Evolutionary conservation across 1,284 basidiomycete genomes (phyloP), one percentile per base, ranked within the genome.

Genomic region (Malassezia sp.): DNA sequence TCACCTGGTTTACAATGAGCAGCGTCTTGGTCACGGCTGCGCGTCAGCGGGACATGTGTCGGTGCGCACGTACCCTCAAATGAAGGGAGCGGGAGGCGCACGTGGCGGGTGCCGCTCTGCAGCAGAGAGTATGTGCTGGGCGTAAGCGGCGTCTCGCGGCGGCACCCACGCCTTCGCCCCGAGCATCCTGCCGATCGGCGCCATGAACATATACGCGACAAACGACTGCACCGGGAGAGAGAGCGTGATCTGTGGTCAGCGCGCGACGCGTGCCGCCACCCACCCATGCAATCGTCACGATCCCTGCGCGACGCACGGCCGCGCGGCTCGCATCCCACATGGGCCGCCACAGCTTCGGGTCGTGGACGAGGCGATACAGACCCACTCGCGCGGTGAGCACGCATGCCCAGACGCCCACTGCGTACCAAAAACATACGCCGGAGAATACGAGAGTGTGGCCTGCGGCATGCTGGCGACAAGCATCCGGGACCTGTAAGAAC

Each of bases 1-100:
- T 53, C 8, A 63, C 57, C 44, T 70, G 67, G 2, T 55, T 57
- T 17, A 63, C 40, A 9, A 70, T 57, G 33, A 68, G 60, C 50
- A 67, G 60, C 20, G 68, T 41, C 3, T 61, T 61, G 7, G 67
- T 61, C 40, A 70, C 57, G 2, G 62, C 44, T 51, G 38, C 29
- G 32, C n/a, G n/a, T n/a, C n/a, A n/a, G n/a, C n/a, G n/a, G n/a
- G n/a, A n/a, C 26, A 27, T 12, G 26, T 34, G 10, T 37, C 20
- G 24, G 18, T 23, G 1, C n/a, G 14, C 4, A 18, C 34, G 14
- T 15, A 39, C 36, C 22, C 5, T 29, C 15, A 14, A 28, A 48
- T 7, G 45, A 45, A 10, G 24, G 42, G 26, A 45, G 24, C 0
- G 48, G 42, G 11, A 50, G 15, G 24, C 32, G 45, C 18, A 45